These are phyloP conservation scores for Syzygium grande DNA, from an alignment of 345 rosid genomes.

Conservation along the genomic window DNA sequence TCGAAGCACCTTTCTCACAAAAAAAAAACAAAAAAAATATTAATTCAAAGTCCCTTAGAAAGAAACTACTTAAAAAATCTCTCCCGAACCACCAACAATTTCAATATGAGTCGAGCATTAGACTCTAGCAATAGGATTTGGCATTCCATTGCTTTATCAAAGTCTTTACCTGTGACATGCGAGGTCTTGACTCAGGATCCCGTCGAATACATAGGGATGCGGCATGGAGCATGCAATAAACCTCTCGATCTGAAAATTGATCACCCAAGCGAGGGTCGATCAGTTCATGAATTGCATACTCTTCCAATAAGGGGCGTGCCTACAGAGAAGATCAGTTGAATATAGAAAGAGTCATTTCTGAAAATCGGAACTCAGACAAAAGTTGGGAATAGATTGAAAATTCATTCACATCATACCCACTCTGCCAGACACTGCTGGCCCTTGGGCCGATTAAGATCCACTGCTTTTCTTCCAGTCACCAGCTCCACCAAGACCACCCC, in stretches of 20 bases:
- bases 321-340: background rate
- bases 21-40: background rate
- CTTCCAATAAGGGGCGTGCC: constrained; percentile 95
- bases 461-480: constrained; percentile 92
- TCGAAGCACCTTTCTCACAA: constrained; percentile 69
- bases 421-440: constrained; percentile 97
- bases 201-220: constrained; percentile 80
- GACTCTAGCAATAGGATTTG: background rate
- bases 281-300: constrained; percentile 77
- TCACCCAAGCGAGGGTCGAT: constrained; percentile 64
- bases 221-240: constrained; percentile 90
- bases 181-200: constrained; percentile 90
- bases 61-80: background rate
- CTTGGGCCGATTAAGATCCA: constrained; percentile 83
- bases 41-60: background rate
- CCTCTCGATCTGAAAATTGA: constrained; percentile 64
- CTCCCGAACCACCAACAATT: background rate
- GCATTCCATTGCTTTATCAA: background rate
- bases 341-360: background rate
- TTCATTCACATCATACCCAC: constrained; percentile 50
- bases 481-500: constrained; percentile 96
- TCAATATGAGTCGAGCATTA: background rate
- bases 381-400: background rate
- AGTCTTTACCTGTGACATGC: constrained; percentile 85
- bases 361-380: background rate